Conservation (phyloP, 805 yeast genomes). For the Saccharomycopsis malanga region DNA sequence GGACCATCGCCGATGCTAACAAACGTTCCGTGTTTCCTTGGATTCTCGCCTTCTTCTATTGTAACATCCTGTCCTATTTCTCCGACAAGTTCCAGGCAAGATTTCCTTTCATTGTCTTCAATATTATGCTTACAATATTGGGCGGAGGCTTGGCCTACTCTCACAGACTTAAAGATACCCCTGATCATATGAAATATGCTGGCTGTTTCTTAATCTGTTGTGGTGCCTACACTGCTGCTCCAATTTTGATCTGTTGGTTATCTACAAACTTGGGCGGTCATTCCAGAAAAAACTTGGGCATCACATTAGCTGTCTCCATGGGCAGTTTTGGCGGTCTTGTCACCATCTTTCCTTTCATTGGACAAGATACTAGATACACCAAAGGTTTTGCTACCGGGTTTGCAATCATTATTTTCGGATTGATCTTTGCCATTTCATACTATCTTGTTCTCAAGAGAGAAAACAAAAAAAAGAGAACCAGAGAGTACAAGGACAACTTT, state of each 20-base stretch:
- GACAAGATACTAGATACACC: constrained; percentile 4
- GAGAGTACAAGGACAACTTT: constrained; percentile 27
- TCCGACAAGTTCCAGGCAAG: constrained; percentile 41
- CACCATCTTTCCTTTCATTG: constrained; percentile 13
- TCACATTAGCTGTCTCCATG: constrained; percentile 59
- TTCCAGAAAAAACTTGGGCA: constrained; percentile 48
- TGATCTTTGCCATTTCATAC: constrained; percentile 8
- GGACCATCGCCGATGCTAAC: constrained; percentile 15
- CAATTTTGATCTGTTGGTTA: constrained; percentile 59
- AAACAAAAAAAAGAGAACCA: constrained; percentile 28
- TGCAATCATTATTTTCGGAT: constrained; percentile 5
- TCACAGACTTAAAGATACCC: constrained; percentile 20
- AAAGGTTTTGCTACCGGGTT: constrained; percentile 18
- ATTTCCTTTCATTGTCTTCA: constrained; percentile 34
- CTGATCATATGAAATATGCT: constrained; percentile 41
- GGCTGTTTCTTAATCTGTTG: constrained; percentile 48
- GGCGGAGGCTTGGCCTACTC: constrained; percentile 54
- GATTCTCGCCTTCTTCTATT: constrained; percentile 17
- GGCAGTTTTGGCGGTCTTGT: constrained; percentile 59
- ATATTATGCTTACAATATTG: constrained; percentile 34
- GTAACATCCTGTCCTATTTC: constrained; percentile 12
- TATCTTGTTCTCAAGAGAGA: constrained; percentile 1
- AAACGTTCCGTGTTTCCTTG: constrained; percentile 19
- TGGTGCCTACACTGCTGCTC: constrained; percentile 65
- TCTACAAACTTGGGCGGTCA: constrained; percentile 37